Base-by-base conservation (phyloP, 2,329 filamentous ascomycete species). In the Zymoseptoria passerinii region DNA sequence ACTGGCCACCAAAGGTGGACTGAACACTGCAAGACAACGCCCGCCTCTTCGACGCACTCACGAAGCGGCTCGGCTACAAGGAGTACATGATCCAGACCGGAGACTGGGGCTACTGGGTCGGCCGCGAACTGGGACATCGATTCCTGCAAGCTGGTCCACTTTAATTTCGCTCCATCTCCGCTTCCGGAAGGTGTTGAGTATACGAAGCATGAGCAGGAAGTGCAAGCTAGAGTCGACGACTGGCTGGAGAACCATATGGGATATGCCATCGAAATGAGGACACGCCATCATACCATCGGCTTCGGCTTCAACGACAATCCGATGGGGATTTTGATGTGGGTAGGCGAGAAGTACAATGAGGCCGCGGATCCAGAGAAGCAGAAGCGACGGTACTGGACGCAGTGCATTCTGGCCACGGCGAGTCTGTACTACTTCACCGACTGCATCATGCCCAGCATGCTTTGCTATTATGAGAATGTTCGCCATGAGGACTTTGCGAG, bases 341-440 rank as follows among this genome's bases (percentile, higher is more conserved):
- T 78, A 0, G 76, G 75, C 1, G 74, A 78, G 60, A 77, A 79
- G 65, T 75, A 75, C 59, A 64, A 72, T 35, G 74, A 76, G 63
- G 67, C 73, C 6, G 67, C 72, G 9, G 68, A 73, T 53, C 71
- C 73, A 10, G 63, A 67, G 16, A 63, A 70, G 28, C 69, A 75
- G 28, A 67, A 68, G 27, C 60, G 66, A 8, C 54, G 65, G 4
- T 71, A 70, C 51, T 70, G 68, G 68, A 69, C 69, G 18, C 64
- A 72, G 27, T 69, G 68, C 52, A 66, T 71, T 40, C 61, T 70
- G 7, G 66, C 69, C 1, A 71, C 69, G 1, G 71, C 65, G 44
- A 72, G 57, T 23, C 53, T 75, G 53, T 76, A 75, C 60, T 75
- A 73, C 62, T 73, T 75, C 60, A 73, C 72, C 7, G 65, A 70